Base-by-base conservation (phyloP, 106 monocot genomes). In the Platanthera zijinensis region DNA sequence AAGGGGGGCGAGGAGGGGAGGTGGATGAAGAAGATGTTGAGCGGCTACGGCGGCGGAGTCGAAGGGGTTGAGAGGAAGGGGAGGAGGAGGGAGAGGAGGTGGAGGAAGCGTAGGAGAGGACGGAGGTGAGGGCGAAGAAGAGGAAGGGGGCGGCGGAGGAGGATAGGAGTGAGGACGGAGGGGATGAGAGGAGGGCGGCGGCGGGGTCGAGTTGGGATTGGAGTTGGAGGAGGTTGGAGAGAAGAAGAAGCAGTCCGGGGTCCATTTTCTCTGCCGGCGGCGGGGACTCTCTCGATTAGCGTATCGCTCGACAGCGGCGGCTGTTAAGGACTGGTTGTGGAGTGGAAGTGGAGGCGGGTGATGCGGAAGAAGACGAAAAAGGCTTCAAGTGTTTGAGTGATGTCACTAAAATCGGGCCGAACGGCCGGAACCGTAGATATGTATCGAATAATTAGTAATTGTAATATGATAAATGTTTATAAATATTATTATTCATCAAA, bases 211-310 rank as follows among this genome's bases (percentile, higher is more conserved):
- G 77, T 75, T 82, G 79, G 72, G 71, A 81, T 62, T 85, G 88
- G n/a, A 85, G 78, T 47, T 83, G 75, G 72, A 85, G 79, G 22
- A 85, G 83, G 75, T 86, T 86, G 52, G 86, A 85, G 52, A 85
- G 81, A 80, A 86, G 72, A 48, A 85, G 63, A 18, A 82, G 59
- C 21, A 82, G 54, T 4, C 76, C 69, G 1, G 84, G 80, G 73
- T 83, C 82, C 80, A 85, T 80, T 10, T 68, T 10, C 46, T 1
- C 32, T 30, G 66, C 30, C 32, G 66, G 11, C 2, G 12, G 10
- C 32, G 66, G 0, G 8, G 10, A 32, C 10, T 66, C 66, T 39
- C 25, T 25, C 12, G 66, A 66, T 32, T 63, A 30, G 30, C 18
- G 28, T 32, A 30, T 66, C 8, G 66, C 0, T 32, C 32, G 11